Conservation (phyloP, 306 rosid genomes). For the Prunus armeniaca region DNA sequence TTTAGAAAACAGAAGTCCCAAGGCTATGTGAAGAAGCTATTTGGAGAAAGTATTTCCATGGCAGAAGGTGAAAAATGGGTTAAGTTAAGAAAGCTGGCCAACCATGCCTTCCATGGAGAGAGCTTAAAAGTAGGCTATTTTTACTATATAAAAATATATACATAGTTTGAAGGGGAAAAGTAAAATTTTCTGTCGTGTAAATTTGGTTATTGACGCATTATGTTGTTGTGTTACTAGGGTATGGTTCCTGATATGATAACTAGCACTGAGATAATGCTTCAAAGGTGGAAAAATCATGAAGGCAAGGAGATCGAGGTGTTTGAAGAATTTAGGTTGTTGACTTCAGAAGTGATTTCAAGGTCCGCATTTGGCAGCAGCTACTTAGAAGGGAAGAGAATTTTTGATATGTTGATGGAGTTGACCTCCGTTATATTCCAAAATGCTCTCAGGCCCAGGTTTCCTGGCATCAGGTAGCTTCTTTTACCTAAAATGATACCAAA, state of each 20-base stretch:
- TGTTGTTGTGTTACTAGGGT: neutral
- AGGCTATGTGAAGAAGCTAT: constrained; percentile 6
- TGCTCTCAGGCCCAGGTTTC: constrained; percentile 1
- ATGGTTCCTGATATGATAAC: constrained; percentile 18
- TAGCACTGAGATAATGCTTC: constrained; percentile 20
- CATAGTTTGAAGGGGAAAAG: too few relatives aligned
- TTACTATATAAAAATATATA: too few relatives aligned
- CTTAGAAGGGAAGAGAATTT: constrained; percentile 20
- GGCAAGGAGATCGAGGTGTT: constrained; percentile 31
- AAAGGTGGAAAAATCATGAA: constrained; percentile 18
- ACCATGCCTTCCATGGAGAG: constrained; percentile 39
- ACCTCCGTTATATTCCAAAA: neutral
- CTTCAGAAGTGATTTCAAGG: constrained; percentile 35
- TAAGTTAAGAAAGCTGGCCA: constrained; percentile 28
- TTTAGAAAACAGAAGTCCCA: constrained; percentile 8
- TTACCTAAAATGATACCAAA: neutral
- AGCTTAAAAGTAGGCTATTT: constrained; percentile 23
- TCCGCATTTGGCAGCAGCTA: constrained; percentile 27
- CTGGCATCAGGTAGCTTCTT: constrained; percentile 19
- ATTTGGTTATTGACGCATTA: too few relatives aligned
- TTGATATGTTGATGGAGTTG: constrained; percentile 23
- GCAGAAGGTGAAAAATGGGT: constrained; percentile 37
- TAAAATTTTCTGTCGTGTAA: too few relatives aligned
- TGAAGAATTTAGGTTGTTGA: constrained; percentile 25
- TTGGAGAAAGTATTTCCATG: constrained; percentile 29